Base-by-base conservation (phyloP, 2,329 filamentous ascomycete species). In the Paecilomyces niveus region DNA sequence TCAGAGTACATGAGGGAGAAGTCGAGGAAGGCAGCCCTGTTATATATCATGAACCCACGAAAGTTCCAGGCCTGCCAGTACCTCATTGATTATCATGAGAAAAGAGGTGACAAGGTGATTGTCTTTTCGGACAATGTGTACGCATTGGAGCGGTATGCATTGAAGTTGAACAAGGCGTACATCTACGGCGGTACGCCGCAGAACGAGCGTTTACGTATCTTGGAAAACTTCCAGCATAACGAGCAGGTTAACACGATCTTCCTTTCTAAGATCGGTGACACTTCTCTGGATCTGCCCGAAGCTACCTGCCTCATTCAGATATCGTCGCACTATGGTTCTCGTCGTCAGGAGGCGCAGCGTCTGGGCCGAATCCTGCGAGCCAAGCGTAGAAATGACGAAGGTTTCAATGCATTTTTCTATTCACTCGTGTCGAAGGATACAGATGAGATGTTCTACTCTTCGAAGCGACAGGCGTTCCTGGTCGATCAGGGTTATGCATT, bases 391-490 rank as follows among this genome's bases (percentile, higher is more conserved):
- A 97, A 97, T 67, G 94, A 99, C 66, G 94, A 97, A 73, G 94
- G 94, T 7, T 99, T 99, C 75, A 99, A 99, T 70, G 94, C 94
- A 0, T 99, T 97, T 75, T 99, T 99, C 79, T 99, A 99, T 77
- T 96, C 91, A 0, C 83, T 99, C 0, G 94, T 99, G 3, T 96
- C 90, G 5, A 97, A 97, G 73, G 94, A 99, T 71, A 99, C 94
- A 0, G 88, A 92, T 61, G 94, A 99, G 73, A 97, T 99, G 93
- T 94, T 87, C 71, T 99, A 96, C 74, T 97, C 93, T 0, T 92
- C 92, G 3, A 97, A 97, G 75, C 85, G 94, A 9, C 94, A 99
- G 74, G 93, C 94, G 0, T 99, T 99, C 78, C 81, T 99, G 0
- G 92, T 99, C 22, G 94, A 99, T 65, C 94, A 99, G 75, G 94